Percentiles rank a stretch among this genome's conserved stretches.
phyloP scores from a whole-genome alignment of 495 filamentous ascomycete genomes.

The Cairneyella variabilis region DNA sequence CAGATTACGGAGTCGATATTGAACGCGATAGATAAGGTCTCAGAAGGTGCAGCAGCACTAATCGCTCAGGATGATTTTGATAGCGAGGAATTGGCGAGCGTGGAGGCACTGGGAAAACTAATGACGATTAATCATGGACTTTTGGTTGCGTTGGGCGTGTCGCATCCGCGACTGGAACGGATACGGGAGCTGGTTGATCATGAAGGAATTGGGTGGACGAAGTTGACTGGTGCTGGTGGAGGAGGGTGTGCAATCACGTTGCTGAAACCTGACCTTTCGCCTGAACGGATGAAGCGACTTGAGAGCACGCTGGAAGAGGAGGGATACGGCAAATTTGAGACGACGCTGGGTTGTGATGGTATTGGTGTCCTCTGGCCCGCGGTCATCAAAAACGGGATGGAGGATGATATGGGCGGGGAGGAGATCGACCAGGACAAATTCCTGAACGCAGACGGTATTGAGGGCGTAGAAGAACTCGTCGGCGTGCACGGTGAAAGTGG shows the following conservation, averaged over 20 bases:
- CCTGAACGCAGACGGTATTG: constrained; percentile 71
- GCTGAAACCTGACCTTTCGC: constrained; percentile 56
- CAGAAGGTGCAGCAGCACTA: constrained; percentile 65
- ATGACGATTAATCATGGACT: constrained; percentile 92
- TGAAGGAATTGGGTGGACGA: constrained; percentile 91
- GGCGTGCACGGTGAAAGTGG: constrained; percentile 57
- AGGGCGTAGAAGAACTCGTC: constrained; percentile 74
- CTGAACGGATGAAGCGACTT: constrained; percentile 52
- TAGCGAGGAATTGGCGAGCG: constrained; percentile 47
- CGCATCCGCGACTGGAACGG: constrained; percentile 87
- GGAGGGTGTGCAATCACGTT: constrained; percentile 94
- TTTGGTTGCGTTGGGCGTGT: constrained; percentile 82
- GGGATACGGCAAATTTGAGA: constrained; percentile 78
- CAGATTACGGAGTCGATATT: constrained; percentile 73
- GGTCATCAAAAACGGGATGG: constrained; percentile 68
- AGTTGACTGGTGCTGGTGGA: constrained; percentile 91
- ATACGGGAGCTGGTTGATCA: constrained; percentile 89
- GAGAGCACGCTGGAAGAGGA: constrained; percentile 66
- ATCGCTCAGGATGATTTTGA: constrained; percentile 64
- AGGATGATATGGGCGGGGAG: constrained; percentile 67
- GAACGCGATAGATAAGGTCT: constrained; percentile 78
- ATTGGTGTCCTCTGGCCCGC: constrained; percentile 92
- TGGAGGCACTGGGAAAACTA: constrained; percentile 73
- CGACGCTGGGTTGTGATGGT: constrained; percentile 85
- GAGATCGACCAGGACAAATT: constrained; percentile 94